Evolutionary conservation across 2,329 filamentous ascomycete species (phyloP), one percentile per base, ranked within the genome.

Genomic region (Botrytis tulipae): DNA sequence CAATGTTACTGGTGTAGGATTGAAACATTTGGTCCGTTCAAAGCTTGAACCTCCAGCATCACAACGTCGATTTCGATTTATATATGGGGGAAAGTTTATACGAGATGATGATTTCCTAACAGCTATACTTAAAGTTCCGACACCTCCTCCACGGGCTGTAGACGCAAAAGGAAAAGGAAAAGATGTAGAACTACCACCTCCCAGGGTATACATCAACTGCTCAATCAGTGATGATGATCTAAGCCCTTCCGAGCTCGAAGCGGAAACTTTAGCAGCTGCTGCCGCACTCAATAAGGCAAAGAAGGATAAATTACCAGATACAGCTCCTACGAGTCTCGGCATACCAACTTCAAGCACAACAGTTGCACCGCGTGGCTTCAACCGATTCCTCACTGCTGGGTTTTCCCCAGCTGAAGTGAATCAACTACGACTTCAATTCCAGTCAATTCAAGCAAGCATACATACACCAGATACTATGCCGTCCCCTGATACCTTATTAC

Each of bases 381-480:
- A 98, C 81, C 88, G 96, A 9, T 87, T 98, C 3, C 87, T 97
- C 0, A 85, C 88, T 7, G 89, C 94, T 0, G 95, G 95, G 42
- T 97, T 99, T 83, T 93, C 93, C 0, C 81, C 90, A 0, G 88
- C 92, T 3, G 96, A 99, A 82, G 91, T 99, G 22, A 91, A 94
- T 68, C 90, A 92, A 67, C 87, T 99, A 22, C 90, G 96, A 32
- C 89, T 94, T 35, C 95, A 98, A 82, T 99, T 98, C 83, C 88
- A 93, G 61, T 91, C 92, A 62, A 93, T 97, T 76, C 93, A 97
- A 80, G 89, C 92, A 44, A 89, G 92, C 76, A 91, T 92, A 40
- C 93, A 93, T 81, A 97, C 94, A 0, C 94, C 94, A 0, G 95
- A 97, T 81, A 93, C 92, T 0, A 93, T 97, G 91, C 95, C 95